Base-by-base conservation (phyloP, 768 basidiomycete species). In the Podaxis carcinomalis region DNA sequence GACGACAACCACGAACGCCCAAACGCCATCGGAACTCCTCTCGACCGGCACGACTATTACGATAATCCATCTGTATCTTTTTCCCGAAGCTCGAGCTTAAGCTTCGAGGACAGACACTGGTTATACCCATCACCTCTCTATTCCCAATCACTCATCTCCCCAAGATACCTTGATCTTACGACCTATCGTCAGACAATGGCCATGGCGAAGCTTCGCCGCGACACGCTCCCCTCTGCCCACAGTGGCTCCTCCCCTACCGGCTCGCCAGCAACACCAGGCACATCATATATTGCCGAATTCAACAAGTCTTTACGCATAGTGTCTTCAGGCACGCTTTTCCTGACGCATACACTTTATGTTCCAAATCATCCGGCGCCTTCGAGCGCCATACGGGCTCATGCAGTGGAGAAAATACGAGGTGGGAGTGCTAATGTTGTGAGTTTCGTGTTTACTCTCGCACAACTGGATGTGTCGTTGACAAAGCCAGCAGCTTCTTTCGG, bases 311-410 rank as follows among this genome's bases (percentile, higher is more conserved):
- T 91, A 16, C 87, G 90, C 47, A 84, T 93, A 25, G 82, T 93
- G 42, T 89, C 89, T 1, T 86, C 87, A 11, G 92, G 92, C 13
- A 90, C 92, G 9, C 80, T 94, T 42, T 93, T 93, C 69, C 72
- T 89, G 47, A 90, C 89, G 4, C 86, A 92, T 70, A 87, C 85
- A 0, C 80, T 94, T 52, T 77, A 78, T 40, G 67, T 93, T 3
- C 83, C 84, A 21, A 69, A 78, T 13, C 82, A 89, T 61, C 89
- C 90, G 1, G 69, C 71, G 11, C 84, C 86, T 0, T 77, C 79
- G 10, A 79, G 81, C 5, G 85, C 81, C 1, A 70, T 84, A 2
- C 87, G 92, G 49, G 90, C 92, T 0, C 87, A 91, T 66, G 83
- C 87, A 2, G 89, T 93, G 3, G 72, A 80, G 44, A 83, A 84